Evolutionary conservation across 2,329 filamentous ascomycete species (phyloP), one percentile per base, ranked within the genome.

Genomic region (Botrytis porri): DNA sequence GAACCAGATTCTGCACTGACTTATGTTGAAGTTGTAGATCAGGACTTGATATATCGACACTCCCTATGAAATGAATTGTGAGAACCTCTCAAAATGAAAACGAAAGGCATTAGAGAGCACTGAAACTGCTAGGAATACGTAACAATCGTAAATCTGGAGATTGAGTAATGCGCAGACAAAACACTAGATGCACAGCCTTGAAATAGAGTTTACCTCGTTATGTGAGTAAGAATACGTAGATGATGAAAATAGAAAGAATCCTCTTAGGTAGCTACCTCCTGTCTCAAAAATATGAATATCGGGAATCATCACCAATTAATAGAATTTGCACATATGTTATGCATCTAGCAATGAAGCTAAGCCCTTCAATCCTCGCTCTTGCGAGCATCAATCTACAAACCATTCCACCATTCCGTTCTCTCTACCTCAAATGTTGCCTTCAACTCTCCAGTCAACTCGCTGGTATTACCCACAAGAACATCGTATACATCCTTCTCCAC

Each of bases 391-490:
- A 67, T n/a, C 37, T 69, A 92, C 74, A 93, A 74, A 0, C 91
- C 90, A 72, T 85, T 86, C 91, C 91, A 93, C 85, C 88, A 92
- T 74, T 85, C 86, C 3, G 89, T 90, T 83, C 89, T 87, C 25
- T 81, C 81, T 22, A 93, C 85, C 69, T 82, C 84, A 79, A 93
- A 90, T 0, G 81, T 82, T 0, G 82, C 86, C 77, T 80, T 86
- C 22, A 91, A 79, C 14, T 84, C 85, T 7, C 83, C 82, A 7
- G 83, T 85, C 51, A 88, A 80, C 76, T 86, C 73, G 75, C 80
- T 81, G 73, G 80, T 81, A 12, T 75, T 81, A 4, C 81, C 82
- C 60, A 84, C 80, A 48, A 82, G 77, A n/a, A 83, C 79, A 39
- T 81, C 79, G 71, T 84, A 84, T 1, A 61, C 72, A 12, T 82